Conservation (phyloP, 2,329 filamentous ascomycete genomes). For the Pseudovirgaria hyperparasitica region DNA sequence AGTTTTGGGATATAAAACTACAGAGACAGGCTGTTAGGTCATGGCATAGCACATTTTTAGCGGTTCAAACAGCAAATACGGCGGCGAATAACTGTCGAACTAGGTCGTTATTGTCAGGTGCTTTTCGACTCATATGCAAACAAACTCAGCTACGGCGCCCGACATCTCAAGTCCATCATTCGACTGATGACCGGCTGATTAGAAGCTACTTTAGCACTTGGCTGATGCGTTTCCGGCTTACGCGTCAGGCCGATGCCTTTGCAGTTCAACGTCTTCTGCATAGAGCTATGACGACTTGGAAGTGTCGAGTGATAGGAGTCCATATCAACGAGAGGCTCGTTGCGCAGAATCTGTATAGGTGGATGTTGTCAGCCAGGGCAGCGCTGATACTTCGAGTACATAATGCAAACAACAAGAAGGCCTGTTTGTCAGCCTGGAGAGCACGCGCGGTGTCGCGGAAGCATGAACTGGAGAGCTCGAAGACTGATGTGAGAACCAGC, state of each 20-base stretch:
- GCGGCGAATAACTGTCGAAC: slow-evolving; percentile 22
- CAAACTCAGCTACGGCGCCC: slow-evolving; percentile 30
- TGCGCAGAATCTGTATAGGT: slow-evolving; percentile 45
- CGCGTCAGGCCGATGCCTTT: slow-evolving; percentile 35
- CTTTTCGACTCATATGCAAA: slow-evolving; percentile 17
- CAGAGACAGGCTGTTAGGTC: slow-evolving; percentile 13
- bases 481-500: too few species aligned
- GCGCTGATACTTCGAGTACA: slow-evolving; percentile 27
- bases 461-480: too few species aligned
- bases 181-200: slow-evolving; percentile 32
- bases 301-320: slow-evolving; percentile 40
- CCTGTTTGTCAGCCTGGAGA: slow-evolving; percentile 15
- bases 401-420: slow-evolving; percentile 16
- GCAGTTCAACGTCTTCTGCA: slow-evolving; percentile 41
- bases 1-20: slow-evolving; percentile 12
- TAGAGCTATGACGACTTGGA: slow-evolving; percentile 50
- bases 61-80: slow-evolving; percentile 17
- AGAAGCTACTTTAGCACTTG: slow-evolving; percentile 37
- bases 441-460: too few species aligned
- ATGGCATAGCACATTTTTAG: slow-evolving; percentile 11
- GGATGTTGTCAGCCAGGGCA: slow-evolving; percentile 40
- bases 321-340: slow-evolving; percentile 44
- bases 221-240: slow-evolving; percentile 29
- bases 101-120: slow-evolving; percentile 11
- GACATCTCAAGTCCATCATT: slow-evolving; percentile 31